These are phyloP conservation scores for Centrapalus pauciflorus DNA, from an alignment of 129 eudicot species.

Conservation along the genomic window DNA sequence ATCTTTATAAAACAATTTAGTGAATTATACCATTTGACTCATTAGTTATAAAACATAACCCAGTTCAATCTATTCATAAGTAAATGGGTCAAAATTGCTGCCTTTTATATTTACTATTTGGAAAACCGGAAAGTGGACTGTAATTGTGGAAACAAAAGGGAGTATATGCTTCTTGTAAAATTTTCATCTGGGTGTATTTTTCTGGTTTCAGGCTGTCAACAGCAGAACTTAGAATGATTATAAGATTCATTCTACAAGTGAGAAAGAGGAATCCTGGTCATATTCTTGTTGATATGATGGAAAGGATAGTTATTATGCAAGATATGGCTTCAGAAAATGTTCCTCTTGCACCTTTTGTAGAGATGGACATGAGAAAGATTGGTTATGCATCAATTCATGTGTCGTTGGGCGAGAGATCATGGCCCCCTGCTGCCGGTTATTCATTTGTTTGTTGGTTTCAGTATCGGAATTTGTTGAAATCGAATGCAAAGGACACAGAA, in stretches of 20 bases:
- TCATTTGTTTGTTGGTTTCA: constrained; percentile 99
- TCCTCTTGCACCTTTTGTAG: constrained; percentile 87
- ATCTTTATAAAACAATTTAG: too few relatives aligned
- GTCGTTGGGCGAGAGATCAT: constrained; percentile 94
- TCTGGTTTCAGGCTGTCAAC: constrained; percentile 67
- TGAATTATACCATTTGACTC: too few relatives aligned
- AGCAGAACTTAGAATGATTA: constrained; percentile 75
- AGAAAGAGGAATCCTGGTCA: constrained; percentile 66
- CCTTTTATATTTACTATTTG: too few relatives aligned
- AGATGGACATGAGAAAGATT: constrained; percentile 90
- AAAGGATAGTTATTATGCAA: constrained; percentile 67
- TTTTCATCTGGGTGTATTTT: background rate
- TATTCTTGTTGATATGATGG: constrained; percentile 87
- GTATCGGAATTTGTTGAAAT: constrained; percentile 55
- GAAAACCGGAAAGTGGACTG: background rate
- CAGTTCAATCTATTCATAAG: too few relatives aligned
- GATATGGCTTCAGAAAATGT: constrained; percentile 63
- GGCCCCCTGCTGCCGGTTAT: constrained; percentile 99
- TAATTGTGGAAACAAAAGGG: background rate
- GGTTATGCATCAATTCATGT: constrained; percentile 93
- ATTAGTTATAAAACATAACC: too few relatives aligned
- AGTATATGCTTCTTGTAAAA: background rate
- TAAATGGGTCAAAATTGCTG: too few relatives aligned
- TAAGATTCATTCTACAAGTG: constrained; percentile 75
- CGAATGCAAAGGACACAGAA: constrained; percentile 51